Percentiles rank a stretch among this genome's conserved stretches.
Conservation (phyloP, 2,329 filamentous ascomycete genomes). For the Alternaria sp. region DNA sequence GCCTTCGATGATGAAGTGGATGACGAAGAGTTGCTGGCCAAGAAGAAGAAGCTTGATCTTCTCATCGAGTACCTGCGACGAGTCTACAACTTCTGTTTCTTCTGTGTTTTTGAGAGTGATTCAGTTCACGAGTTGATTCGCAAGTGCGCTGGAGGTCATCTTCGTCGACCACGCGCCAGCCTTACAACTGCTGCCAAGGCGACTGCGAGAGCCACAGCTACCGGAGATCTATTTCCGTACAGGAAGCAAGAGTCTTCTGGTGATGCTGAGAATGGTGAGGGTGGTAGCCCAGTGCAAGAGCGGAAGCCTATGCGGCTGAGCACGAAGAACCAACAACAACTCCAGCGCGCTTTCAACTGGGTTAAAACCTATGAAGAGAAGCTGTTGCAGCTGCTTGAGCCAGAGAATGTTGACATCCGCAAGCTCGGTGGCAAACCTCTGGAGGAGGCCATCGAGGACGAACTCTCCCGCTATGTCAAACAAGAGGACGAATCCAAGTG, state of each 20-base stretch:
- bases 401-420: slow-evolving; percentile 83
- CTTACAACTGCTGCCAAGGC: slow-evolving; percentile 83
- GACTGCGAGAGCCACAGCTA: slow-evolving; percentile 84
- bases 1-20: slow-evolving; percentile 81
- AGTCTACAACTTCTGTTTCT: slow-evolving; percentile 99
- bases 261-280: slow-evolving; percentile 68
- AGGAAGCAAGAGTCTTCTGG: slow-evolving; percentile 77
- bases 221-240: slow-evolving; percentile 82
- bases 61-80: slow-evolving; percentile 95
- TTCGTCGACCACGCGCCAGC: slow-evolving; percentile 87
- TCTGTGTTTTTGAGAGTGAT: slow-evolving; percentile 98
- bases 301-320: slow-evolving; percentile 72
- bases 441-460: slow-evolving; percentile 87
- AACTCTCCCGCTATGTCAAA: slow-evolving; percentile 87
- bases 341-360: slow-evolving; percentile 97
- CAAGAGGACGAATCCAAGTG: slow-evolving; percentile 98
- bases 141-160: slow-evolving; percentile 97
- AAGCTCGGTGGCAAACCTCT: slow-evolving; percentile 90
- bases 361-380: slow-evolving; percentile 99
- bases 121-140: slow-evolving; percentile 94
- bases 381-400: slow-evolving; percentile 89
- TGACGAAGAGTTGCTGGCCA: slow-evolving; percentile 85
- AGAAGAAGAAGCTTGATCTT: slow-evolving; percentile 97
- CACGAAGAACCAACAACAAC: slow-evolving; percentile 86
- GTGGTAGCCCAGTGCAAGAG: slow-evolving; percentile 73